Percentiles rank a stretch among this genome's conserved stretches.
Evolutionary conservation across 805 yeast genomes (phyloP).

Genomic region (Ascoidea rubescens): DNA sequence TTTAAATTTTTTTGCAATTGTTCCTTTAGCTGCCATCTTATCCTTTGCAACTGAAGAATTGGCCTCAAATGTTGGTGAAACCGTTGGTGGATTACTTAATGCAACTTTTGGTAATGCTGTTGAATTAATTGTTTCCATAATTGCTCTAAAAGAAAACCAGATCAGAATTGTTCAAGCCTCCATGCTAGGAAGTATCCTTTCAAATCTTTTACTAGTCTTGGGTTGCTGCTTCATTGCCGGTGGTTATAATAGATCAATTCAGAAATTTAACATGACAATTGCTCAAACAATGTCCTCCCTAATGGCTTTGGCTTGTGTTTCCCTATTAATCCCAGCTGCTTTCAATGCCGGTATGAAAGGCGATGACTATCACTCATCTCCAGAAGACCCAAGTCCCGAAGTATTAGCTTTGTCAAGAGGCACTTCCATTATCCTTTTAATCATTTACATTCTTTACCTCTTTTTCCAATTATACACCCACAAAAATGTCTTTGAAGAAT

Average conservation of each 20-base stretch:
- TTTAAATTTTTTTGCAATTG: slow-evolving; percentile 77
- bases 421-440: slow-evolving; percentile 64
- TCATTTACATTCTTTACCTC: slow-evolving; percentile 66
- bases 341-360: slow-evolving; percentile 51
- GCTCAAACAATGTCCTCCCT: slow-evolving; percentile 97
- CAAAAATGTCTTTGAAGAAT: slow-evolving; percentile 43
- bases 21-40: slow-evolving; percentile 81
- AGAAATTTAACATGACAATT: slow-evolving; percentile 85
- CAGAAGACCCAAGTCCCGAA: slow-evolving; percentile 25
- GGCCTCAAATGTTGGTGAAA: slow-evolving; percentile 77
- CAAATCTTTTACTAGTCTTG: slow-evolving; percentile 76
- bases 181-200: slow-evolving; percentile 88
- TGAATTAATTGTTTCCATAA: slow-evolving; percentile 85
- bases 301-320: slow-evolving; percentile 81
- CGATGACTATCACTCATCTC: slow-evolving; percentile 6
- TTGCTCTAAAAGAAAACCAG: slow-evolving; percentile 78
- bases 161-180: slow-evolving; percentile 93
- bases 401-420: slow-evolving; percentile 75
- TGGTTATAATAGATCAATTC: slow-evolving; percentile 76
- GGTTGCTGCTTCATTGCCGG: slow-evolving; percentile 96
- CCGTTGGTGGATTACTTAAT: slow-evolving; percentile 85
- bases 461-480: slow-evolving; percentile 86
- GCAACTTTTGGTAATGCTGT: slow-evolving; percentile 98
- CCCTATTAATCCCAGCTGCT: slow-evolving; percentile 89
- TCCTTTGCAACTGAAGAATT: slow-evolving; percentile 92